phyloP scores from a whole-genome alignment of 164 flowering plant genomes.

The Sedum album region DNA sequence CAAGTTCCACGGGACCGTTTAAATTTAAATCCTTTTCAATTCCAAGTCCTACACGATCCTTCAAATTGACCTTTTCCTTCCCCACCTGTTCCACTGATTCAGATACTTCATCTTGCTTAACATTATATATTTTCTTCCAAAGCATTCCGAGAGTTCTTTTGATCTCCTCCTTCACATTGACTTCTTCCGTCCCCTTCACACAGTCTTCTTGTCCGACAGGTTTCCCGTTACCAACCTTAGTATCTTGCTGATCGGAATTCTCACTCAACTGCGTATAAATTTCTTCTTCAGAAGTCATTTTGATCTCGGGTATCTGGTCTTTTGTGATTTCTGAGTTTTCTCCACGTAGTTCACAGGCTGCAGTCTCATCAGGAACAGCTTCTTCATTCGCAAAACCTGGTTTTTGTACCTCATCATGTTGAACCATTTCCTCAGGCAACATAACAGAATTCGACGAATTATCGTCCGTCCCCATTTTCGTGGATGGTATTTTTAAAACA shows the following conservation, averaged over 20 bases:
- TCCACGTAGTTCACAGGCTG: neutral
- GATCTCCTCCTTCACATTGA: slow-evolving; percentile 9
- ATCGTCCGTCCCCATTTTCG: slow-evolving; percentile 6
- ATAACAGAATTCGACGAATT: neutral
- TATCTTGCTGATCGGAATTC: slow-evolving; percentile 5
- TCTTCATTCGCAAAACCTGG: neutral
- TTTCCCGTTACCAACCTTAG: slow-evolving; percentile 2
- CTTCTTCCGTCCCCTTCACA: slow-evolving; percentile 9
- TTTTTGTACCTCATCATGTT: slow-evolving; percentile 2
- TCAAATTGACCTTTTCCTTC: neutral
- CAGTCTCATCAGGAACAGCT: neutral
- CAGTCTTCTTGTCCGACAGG: slow-evolving; percentile 9
- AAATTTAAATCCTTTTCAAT: slow-evolving; percentile 5
- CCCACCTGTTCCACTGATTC: slow-evolving; percentile 5
- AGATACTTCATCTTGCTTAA: neutral
- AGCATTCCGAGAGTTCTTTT: slow-evolving; percentile 1
- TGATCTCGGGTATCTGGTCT: neutral
- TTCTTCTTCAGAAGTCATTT: neutral
- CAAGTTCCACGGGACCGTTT: neutral
- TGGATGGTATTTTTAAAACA: neutral
- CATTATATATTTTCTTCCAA: slow-evolving; percentile 1
- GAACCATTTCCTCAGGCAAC: slow-evolving; percentile 6
- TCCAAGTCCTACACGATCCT: slow-evolving; percentile 4
- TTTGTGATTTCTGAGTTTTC: neutral
- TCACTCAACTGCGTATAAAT: neutral